Base-by-base conservation (phyloP, 495 filamentous ascomycete genomes). In the Xylaria longipes region DNA sequence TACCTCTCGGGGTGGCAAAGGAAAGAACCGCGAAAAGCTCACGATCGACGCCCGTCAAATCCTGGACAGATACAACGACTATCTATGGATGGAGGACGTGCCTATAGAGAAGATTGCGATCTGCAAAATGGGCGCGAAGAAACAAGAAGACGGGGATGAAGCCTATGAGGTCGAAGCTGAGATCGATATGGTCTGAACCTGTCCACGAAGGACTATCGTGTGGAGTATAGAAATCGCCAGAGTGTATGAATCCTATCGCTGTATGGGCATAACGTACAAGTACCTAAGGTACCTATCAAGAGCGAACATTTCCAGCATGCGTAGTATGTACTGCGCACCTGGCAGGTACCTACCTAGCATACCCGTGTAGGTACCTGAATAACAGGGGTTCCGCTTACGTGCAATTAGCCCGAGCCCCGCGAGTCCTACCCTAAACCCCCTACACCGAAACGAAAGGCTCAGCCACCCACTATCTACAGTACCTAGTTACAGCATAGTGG, bases 51-150 rank as follows among this genome's bases (percentile, higher is more conserved):
- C 87, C 5, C 79, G 74, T 45, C 83, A 77, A 7, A 76, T 90
- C 22, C 50, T 91, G 4, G 80, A 86, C 41, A 77, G 80, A 71
- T 91, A 86, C 68, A 78, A 82, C 62, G 87, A 86, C 39, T 81
- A 82, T 37, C 73, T 87, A 6, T 95, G 92, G 90, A 89, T 91
- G 75, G 82, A 84, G 66, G 82, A 88, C 65, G 82, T 93, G 22
- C 81, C 79, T 22, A 66, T 95, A 43, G 88, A 92, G 65, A 87
- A 82, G 46, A 76, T 97, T 9, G 88, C 85, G 39, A 90, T 97
- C 62, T 95, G 91, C 76, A 87, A 87, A 79, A 94, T 95, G 92
- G 92, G 92, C 1, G 92, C 93, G 50, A 89, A 88, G 84, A 88
- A 87, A 75, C 76, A 87, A 25, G 74, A 83, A 15, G 79, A 87